Base-by-base conservation (phyloP, 805 yeast genomes). In the Wickerhamomyces chambardii region DNA sequence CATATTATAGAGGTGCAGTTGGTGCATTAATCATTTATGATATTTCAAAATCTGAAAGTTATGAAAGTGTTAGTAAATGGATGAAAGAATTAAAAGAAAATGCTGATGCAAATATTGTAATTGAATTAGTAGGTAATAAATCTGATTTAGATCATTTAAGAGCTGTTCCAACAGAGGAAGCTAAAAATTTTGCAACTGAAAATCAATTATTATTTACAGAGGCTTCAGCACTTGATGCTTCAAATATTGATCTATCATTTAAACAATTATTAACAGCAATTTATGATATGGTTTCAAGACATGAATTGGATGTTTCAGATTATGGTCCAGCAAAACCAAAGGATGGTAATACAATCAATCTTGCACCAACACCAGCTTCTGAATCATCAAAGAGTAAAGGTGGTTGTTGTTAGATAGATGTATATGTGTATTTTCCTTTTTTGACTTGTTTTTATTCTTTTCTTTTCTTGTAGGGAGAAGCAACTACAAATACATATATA, bases 121-220 rank as follows among this genome's bases (percentile, higher is more conserved):
- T 90, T 50, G 96, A 90, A 39, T 69, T 89, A 46, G 92, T 87
- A 44, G 96, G 95, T 50, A 89, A 87, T 64, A 89, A 89, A 60
- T 75, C 84, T 24, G 97, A 89, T 67, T 69, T 87, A 57, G 84
- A 80, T 47, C 97, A 90, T 61, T 68, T 87, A 54, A 77, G 98
- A 53, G 96, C 96, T 0, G 95, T 92, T 16, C 95, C 97, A 40
- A 89, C 97, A 24, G 97, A 92, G 39, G 98, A 92, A 63, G 98
- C 97, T 40, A 83, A 80, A 61, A 84, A 81, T 53, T 89, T 89
- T 64, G 95, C 96, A 28, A 75, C 84, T 40, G 97, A 92, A 61
- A 89, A 92, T 65, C 84, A 76, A 58, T 70, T 92, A 50, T 67
- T 92, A 51, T 92, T 92, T 58, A 90, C 96, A 31, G 98, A 92